Evolutionary conservation across 805 yeast species (phyloP).

Genomic region (Jamesozyma spencerorum): DNA sequence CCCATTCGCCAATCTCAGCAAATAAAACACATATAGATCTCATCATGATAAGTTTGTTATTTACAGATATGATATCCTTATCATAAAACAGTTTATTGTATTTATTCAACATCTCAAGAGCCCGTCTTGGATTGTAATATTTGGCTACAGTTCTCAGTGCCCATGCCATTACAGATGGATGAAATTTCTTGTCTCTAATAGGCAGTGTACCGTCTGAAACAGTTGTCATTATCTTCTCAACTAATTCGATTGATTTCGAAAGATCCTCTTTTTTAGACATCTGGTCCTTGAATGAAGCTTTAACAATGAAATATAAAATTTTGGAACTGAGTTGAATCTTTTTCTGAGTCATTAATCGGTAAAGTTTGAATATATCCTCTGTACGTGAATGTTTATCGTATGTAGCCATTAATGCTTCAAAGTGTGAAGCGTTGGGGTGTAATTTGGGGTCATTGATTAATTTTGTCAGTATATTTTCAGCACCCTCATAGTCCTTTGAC

Average conservation of each 20-base stretch:
- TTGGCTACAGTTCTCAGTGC: conserved; percentile 28
- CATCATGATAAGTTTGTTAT: conserved; percentile 23
- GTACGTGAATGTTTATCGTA: conserved; percentile 22
- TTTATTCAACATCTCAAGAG: conserved; percentile 27
- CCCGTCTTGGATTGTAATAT: conserved; percentile 26
- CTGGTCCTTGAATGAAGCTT: conserved; percentile 26
- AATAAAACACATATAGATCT: conserved; percentile 27
- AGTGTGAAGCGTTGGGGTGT: conserved; percentile 18
- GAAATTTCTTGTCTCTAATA: conserved; percentile 19
- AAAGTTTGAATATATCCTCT: conserved; percentile 23
- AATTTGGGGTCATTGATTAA: conserved; percentile 12
- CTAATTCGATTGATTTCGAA: conserved; percentile 23
- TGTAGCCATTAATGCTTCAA: conserved; percentile 25
- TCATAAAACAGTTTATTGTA: conserved; percentile 25
- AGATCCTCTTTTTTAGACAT: conserved; percentile 23
- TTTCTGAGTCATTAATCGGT: conserved; percentile 20
- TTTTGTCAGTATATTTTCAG: conserved; percentile 16
- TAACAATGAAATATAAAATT: conserved; percentile 24
- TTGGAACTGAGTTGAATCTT: conserved; percentile 21
- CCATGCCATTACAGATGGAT: conserved; percentile 31
- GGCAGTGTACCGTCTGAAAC: conserved; percentile 16
- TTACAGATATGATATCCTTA: conserved; percentile 16
- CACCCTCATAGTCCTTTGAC: conserved; percentile 15
- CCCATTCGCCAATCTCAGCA: conserved; percentile 29
- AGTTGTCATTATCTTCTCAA: conserved; percentile 25